A percentile compares a stretch with the other conserved stretches of the same genome.
Evolutionary conservation across 176 grass and related monocot species (phyloP).

Genomic region (Musa beccarii): DNA sequence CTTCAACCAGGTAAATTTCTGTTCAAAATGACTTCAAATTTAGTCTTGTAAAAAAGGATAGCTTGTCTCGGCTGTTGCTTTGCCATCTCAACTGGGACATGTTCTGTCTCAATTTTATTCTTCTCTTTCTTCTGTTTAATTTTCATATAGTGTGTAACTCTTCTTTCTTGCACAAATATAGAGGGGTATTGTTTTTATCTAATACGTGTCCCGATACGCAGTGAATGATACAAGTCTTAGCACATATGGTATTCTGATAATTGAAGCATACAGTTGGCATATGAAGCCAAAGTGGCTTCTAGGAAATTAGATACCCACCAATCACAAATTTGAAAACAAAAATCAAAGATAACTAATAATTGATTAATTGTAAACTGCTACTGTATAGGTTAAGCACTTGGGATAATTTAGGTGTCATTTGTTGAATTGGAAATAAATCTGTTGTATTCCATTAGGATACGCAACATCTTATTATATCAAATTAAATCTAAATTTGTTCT

Average conservation of each 20-base stretch:
- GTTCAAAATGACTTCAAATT: background rate
- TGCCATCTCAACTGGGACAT: background rate
- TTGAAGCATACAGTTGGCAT: background rate
- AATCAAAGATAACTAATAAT: too few species aligned
- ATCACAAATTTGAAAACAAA: background rate
- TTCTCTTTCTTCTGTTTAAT: background rate
- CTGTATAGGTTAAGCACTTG: background rate
- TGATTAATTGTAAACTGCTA: background rate
- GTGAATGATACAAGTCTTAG: background rate
- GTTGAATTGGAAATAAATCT: background rate
- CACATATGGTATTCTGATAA: background rate
- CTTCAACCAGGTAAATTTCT: background rate
- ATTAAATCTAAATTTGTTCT: background rate
- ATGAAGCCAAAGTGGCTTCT: too few species aligned
- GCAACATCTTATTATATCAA: background rate
- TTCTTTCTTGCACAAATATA: background rate
- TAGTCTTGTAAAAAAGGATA: background rate
- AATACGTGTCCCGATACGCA: background rate
- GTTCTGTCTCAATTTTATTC: too few species aligned
- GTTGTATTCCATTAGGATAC: background rate
- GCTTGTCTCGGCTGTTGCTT: background rate
- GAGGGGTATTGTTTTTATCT: background rate
- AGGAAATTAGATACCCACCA: background rate
- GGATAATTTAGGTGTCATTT: background rate
- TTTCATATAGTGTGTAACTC: background rate